Evolutionary conservation across 371 early-diverging fungal genomes (phyloP).

Genomic region (Apophysomyces elegans): DNA sequence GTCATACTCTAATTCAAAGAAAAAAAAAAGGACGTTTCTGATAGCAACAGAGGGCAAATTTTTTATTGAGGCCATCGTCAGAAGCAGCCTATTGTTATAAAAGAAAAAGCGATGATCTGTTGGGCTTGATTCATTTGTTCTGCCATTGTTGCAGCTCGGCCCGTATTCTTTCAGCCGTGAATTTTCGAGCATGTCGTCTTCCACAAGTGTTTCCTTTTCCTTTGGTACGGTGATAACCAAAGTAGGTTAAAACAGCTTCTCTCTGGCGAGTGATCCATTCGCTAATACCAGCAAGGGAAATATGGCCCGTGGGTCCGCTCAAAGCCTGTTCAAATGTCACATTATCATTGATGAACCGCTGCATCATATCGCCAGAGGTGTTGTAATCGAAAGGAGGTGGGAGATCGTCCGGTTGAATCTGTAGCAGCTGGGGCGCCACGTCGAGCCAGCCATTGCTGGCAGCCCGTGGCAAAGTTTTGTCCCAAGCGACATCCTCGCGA

Average conservation of each 20-base stretch:
- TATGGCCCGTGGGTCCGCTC: conserved; percentile 16
- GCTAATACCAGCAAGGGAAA: conserved; percentile 19
- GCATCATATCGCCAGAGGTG: background rate
- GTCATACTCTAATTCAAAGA: too few relatives aligned
- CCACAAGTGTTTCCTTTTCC: too few relatives aligned
- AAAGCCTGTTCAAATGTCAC: conserved; percentile 22
- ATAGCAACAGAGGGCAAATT: too few relatives aligned
- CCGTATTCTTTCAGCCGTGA: too few relatives aligned
- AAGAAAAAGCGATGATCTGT: too few relatives aligned
- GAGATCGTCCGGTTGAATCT: background rate
- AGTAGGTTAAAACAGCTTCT: background rate
- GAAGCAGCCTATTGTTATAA: too few relatives aligned
- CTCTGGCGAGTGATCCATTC: conserved; percentile 18
- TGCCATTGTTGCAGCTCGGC: too few relatives aligned
- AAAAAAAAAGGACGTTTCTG: too few relatives aligned
- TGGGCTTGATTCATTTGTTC: too few relatives aligned
- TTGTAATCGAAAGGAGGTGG: conserved; percentile 4
- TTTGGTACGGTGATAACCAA: background rate
- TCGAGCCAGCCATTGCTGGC: background rate
- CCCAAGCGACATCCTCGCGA: conserved; percentile 26
- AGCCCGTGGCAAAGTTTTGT: conserved; percentile 15
- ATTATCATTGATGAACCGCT: conserved; percentile 11
- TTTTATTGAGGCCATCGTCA: too few relatives aligned
- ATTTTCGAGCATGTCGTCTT: too few relatives aligned
- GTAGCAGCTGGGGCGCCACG: background rate